phyloP scores from a whole-genome alignment of 345 rosid genomes.

The Eucalyptus polybractea region DNA sequence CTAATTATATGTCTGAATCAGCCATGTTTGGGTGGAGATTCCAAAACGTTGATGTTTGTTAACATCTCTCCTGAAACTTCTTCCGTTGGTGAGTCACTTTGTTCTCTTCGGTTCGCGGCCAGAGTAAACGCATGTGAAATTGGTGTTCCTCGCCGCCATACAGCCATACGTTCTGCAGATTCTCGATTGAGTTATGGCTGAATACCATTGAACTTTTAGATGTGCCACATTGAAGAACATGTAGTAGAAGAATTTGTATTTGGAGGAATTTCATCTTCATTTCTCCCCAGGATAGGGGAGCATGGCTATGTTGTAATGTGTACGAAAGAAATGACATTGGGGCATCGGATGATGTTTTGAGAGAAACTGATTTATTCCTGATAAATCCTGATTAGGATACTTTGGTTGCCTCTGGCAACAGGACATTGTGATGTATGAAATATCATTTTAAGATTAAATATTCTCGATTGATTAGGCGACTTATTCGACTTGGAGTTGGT shows the following conservation, averaged over 20 bases:
- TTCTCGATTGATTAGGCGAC: background rate
- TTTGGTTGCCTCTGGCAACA: background rate
- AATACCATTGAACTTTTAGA: background rate
- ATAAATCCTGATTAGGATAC: background rate
- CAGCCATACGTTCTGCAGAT: constrained; percentile 34
- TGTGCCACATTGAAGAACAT: background rate
- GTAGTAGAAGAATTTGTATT: background rate
- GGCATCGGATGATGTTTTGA: background rate
- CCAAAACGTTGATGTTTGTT: constrained; percentile 88
- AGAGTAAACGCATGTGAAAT: constrained; percentile 95
- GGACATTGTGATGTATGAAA: background rate
- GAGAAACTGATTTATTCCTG: background rate
- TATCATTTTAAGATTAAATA: background rate
- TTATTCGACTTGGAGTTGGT: background rate
- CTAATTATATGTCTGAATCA: constrained; percentile 15
- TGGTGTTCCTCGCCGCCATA: constrained; percentile 82
- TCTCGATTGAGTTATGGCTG: constrained; percentile 1
- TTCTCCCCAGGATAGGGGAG: background rate
- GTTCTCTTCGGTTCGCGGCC: constrained; percentile 90
- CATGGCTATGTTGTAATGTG: background rate
- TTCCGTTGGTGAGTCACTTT: constrained; percentile 76
- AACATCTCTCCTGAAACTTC: constrained; percentile 76
- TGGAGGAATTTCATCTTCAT: background rate
- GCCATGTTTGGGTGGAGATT: constrained; percentile 98
- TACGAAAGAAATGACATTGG: background rate